Evolutionary conservation across 805 yeast species (phyloP), one percentile per base, ranked within the genome.

Genomic region (Saturnispora ahearnii): DNA sequence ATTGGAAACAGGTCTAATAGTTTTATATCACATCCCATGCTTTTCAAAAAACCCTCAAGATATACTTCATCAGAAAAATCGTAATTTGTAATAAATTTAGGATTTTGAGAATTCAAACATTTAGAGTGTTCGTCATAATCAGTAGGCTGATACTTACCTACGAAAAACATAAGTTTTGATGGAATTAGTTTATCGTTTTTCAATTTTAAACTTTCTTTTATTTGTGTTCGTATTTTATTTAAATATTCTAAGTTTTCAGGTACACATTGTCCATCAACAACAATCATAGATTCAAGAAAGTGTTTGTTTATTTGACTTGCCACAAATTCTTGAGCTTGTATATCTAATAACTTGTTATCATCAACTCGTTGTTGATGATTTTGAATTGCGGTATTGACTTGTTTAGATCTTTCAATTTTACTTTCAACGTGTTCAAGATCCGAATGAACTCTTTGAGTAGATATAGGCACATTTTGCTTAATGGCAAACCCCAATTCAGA

Each of bases 401-500:
- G 37, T 22, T 41, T 38, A 7, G 44, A 10, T 41, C 49, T 18
- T 15, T 40, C 24, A 18, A 46, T 46, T 8, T 41, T 38, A 10
- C 10, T 41, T 13, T 46, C 49, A 3, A 40, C 21, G 11, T 30
- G 11, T 12, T n/a, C 45, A 9, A 46, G 37, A 5, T 32, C 47
- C 12, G n/a, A 26, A 21, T 45, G 47, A 3, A 29, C 15, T 15
- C 32, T 45, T 21, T 26, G n/a, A 26, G 13, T 45, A 1, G 28
- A 38, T 26, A 21, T 9, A 5, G 28, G 24, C 4, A 24, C 47
- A 15, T 29, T 18, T 28, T 37, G 42, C 10, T 26, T 18, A 11
- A 45, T 45, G 12, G 40, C 5, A 40, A 46, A 46, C 5, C 49
- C 49, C 29, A 46, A 38, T 30, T 46, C 49, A 5, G 18, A 22